Evolutionary conservation across 1,139 yeast genomes (phyloP), one percentile per base, ranked within the genome.

Genomic region (Diutina pseudorugosa): DNA sequence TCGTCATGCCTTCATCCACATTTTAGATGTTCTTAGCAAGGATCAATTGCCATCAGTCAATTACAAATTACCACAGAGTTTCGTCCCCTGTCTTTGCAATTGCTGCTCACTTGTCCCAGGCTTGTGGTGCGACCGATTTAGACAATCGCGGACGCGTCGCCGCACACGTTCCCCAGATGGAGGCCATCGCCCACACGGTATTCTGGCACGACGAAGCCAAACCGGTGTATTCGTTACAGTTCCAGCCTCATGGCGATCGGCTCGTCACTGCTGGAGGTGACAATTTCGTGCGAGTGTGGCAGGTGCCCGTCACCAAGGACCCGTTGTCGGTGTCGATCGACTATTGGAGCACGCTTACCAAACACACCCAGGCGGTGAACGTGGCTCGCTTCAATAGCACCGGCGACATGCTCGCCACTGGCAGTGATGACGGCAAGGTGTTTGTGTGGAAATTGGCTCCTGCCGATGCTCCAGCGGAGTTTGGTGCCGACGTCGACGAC

Each of bases 181-280:
- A 78, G 57, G 83, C 88, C 1, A 68, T 77, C 52, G 81, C 86
- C 3, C 68, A 84, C 51, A 77, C 87, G 8, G 79, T 85, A 30
- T 89, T 85, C 63, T 87, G 95, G 95, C 95, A 87, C 63, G 82
- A 83, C 56, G 87, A 83, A 54, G 80, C 76, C 58, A 82, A 80
- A 63, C 96, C 98, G 0, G 86, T 93, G 4, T 94, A 91, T 65
- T 78, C 91, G 27, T 82, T 87, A 1, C 82, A 83, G 56, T 85
- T 89, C 65, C 96, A 90, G 65, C 88, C 88, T 0, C 56, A 20
- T 7, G 43, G 42, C 4, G 16, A 19, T 18, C 73, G 93, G 48
- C 69, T 93, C 44, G 93, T 83, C 3, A 93, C 98, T 0, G 95
- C 90, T 0, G 98, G 98, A 16, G 98, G 98, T 44, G 98, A 93